A percentile compares a stretch with the other conserved stretches of the same genome.
These are phyloP conservation scores for Casuarina equisetifolia DNA, from an alignment of 306 rosid genomes.

Conservation along the genomic window DNA sequence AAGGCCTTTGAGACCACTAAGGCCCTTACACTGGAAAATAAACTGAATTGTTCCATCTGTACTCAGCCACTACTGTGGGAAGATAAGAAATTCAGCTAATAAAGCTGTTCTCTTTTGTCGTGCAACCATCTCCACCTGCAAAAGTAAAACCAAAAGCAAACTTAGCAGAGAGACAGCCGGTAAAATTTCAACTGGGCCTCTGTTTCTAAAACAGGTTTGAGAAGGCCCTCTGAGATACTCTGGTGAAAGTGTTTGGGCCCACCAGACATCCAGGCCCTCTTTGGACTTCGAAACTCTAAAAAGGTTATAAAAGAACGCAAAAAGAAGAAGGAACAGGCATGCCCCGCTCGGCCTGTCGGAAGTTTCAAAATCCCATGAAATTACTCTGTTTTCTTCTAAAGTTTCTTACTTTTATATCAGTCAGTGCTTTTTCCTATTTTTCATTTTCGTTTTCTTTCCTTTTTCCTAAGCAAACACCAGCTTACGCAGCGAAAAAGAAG, in stretches of 20 bases:
- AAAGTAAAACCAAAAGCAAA: conserved; percentile 1
- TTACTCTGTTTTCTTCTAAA: not conserved
- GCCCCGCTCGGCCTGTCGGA: not conserved
- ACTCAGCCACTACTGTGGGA: conserved; percentile 9
- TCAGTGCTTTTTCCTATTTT: not conserved
- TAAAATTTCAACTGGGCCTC: conserved; percentile 5
- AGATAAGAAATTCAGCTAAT: conserved; percentile 40
- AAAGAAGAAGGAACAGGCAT: not conserved
- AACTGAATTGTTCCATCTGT: conserved; percentile 23
- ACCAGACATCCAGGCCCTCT: not conserved
- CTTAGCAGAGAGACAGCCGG: not conserved
- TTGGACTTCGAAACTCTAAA: not conserved
- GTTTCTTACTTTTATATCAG: not conserved
- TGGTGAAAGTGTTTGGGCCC: not conserved
- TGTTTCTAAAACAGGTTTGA: not conserved
- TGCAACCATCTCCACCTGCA: conserved; percentile 97
- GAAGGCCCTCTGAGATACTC: not conserved
- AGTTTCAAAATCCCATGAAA: not conserved
- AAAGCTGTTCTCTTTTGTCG: conserved; percentile 76
- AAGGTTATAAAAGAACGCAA: not conserved
- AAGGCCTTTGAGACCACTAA: conserved; percentile 27
- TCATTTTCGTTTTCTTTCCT: not conserved
- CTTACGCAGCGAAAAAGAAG: not conserved
- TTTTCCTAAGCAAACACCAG: too few relatives aligned
- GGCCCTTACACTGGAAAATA: conserved; percentile 23